Evolutionary conservation across 2,329 filamentous ascomycete species (phyloP), one percentile per base, ranked within the genome.

Genomic region (Fusarium humuli): DNA sequence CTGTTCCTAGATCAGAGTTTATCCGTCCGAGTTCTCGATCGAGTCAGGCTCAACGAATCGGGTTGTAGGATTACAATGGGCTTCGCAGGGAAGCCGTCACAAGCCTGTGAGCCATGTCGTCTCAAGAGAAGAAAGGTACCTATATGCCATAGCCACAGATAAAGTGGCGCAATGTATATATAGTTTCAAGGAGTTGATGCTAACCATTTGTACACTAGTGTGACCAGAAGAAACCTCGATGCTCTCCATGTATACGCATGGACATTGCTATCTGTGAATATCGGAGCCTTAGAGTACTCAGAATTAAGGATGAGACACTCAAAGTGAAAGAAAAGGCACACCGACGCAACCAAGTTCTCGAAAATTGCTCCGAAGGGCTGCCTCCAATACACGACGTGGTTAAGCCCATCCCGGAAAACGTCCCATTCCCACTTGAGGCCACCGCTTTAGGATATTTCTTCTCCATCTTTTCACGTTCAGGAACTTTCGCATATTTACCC

Each of bases 121-220:
- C 37, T 44, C 18, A 58, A 58, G 37, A 53, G 47, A 18, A 58
- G 56, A 53, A 58, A 58, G 37, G 56, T 58, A 29, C 37, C 10
- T 4, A 29, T 11, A 12, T 11, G 8, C 29, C n/a, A 22, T 6
- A 22, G 27, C 6, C 9, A 23, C 5, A 18, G 3, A 5, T 6
- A 25, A 13, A 23, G 5, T 49, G 47, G 16, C 29, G 29, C 20
- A 25, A 7, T 10, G 3, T 34, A 34, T 10, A n/a, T 2, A 2
- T 3, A 7, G 4, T 10, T 2, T 14, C 3, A 23, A 23, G 7
- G 13, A 14, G 14, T n/a, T 0, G 7, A 5, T n/a, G 14, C 55
- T 57, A 9, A 50, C 34, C 13, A 18, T 27, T 23, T 20, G 5
- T 32, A 16, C 9, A 29, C 34, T 14, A 57, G 55, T 57, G 55